Base-by-base conservation (phyloP, 495 filamentous ascomycete species). In the Penicillium atrosanguineum region DNA sequence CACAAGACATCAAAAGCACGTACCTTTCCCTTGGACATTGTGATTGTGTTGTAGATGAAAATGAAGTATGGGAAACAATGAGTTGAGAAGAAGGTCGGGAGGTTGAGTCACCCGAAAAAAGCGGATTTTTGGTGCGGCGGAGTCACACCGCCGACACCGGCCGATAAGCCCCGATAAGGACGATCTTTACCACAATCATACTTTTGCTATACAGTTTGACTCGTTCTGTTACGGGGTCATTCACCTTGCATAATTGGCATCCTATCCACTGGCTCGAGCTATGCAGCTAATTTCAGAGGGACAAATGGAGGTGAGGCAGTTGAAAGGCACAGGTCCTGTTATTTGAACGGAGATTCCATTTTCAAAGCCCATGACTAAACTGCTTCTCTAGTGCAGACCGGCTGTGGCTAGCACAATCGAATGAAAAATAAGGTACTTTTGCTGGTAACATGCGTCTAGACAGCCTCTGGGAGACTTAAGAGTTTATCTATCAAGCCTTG, bases 101-200 rank as follows among this genome's bases (percentile, higher is more conserved):
- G 52, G 53, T 67, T 71, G 68, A 71, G 64, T 71, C 68, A 71
- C 54, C 49, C 44, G 50, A 57, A 55, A 66, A 69, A 59, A 50
- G 52, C 45, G 51, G 48, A 46, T 65, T 61, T 61, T 63, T 63
- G 63, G 60, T 63, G 63, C 60, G 57, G 63, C 50, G 50, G 53
- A 59, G 62, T 65, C 60, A 63, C 51, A 52, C 46, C 36, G 59
- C 56, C 61, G 63, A 62, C 45, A 65, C 61, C 61, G 61, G 61
- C 45, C 46, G 60, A 64, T 61, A 64, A 56, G 52, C 37, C 29
- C 53, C 47, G 61, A 61, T 64, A 64, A 57, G 52, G 39, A 23
- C 19, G 46, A 52, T 42, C 50, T 31, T 48, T 44, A 41, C 43
- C 48, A 48, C 36, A 50, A 29, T 15, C 31, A 34, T 12, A 4